phyloP scores from a whole-genome alignment of 2,329 filamentous ascomycete genomes.

The Beauveria australis region DNA sequence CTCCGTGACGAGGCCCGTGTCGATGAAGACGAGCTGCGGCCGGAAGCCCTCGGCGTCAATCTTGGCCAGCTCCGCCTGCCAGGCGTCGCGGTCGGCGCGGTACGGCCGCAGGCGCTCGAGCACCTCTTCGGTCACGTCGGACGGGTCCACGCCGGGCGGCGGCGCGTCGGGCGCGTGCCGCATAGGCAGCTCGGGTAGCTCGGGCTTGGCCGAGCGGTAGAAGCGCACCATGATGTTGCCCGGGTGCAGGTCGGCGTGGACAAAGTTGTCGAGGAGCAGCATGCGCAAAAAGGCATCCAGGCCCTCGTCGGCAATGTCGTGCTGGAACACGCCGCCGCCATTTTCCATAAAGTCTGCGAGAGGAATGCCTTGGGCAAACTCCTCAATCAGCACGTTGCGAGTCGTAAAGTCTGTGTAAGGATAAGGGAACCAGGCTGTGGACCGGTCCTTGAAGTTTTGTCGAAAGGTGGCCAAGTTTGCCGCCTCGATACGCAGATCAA shows the following conservation, averaged over 20 bases:
- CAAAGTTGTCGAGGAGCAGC: conserved; percentile 94
- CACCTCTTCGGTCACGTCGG: conserved; percentile 82
- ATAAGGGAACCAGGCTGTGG: conserved; percentile 94
- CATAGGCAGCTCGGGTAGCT: conserved; percentile 36
- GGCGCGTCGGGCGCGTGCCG: conserved; percentile 20
- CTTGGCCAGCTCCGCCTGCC: conserved; percentile 64
- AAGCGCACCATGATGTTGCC: conserved; percentile 99
- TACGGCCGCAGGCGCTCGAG: conserved; percentile 71
- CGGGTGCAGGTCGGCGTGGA: conserved; percentile 91
- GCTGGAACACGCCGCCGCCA: conserved; percentile 85
- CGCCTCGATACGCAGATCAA: conserved; percentile 90
- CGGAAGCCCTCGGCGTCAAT: conserved; percentile 84
- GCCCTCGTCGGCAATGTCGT: conserved; percentile 90
- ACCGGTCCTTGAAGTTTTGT: conserved; percentile 78
- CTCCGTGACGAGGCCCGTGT: conserved; percentile 91
- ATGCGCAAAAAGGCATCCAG: conserved; percentile 94
- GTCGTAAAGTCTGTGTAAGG: conserved; percentile 91
- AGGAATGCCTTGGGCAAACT: conserved; percentile 92
- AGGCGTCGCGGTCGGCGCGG: conserved; percentile 55
- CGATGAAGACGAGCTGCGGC: conserved; percentile 94
- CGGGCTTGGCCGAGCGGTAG: conserved; percentile 71
- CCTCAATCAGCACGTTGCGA: conserved; percentile 84
- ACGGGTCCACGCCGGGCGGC: conserved; percentile 38
- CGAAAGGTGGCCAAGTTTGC: conserved; percentile 85
- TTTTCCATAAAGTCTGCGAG: conserved; percentile 84